Percentiles rank a stretch among this genome's conserved stretches.
These are phyloP conservation scores for Ustulina deusta DNA, from an alignment of 2,329 filamentous ascomycete species.

Conservation along the genomic window DNA sequence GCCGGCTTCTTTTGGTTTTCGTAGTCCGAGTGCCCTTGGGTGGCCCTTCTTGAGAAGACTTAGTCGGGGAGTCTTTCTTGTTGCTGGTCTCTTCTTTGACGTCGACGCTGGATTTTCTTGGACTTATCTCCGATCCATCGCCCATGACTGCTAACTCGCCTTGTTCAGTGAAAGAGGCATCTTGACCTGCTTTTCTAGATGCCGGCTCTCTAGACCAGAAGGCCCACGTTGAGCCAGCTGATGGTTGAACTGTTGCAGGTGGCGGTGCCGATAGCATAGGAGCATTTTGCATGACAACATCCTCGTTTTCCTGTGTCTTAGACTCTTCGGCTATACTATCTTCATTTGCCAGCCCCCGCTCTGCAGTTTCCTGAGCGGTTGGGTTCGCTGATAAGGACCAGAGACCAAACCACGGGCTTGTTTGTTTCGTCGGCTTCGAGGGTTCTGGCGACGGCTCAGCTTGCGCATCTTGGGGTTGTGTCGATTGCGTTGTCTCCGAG, in stretches of 20 bases:
- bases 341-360: conserved; percentile 36
- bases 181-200: conserved; percentile 52
- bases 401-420: conserved; percentile 53
- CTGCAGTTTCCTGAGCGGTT: conserved; percentile 30
- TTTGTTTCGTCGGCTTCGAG: conserved; percentile 42
- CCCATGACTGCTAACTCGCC: conserved; percentile 69
- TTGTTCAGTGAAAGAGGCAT: conserved; percentile 51
- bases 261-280: conserved; percentile 47
- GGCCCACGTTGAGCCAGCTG: conserved; percentile 77
- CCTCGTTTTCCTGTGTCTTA: conserved; percentile 52
- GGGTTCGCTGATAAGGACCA: conserved; percentile 48
- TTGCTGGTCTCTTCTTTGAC: conserved; percentile 52
- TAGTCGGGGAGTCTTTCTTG: conserved; percentile 52
- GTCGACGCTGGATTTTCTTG: conserved; percentile 60
- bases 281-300: conserved; percentile 60
- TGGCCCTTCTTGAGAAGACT: conserved; percentile 46
- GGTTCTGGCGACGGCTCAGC: conserved; percentile 40
- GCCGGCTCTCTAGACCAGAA: conserved; percentile 78
- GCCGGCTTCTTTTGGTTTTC: conserved; percentile 60
- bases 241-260: conserved; percentile 51
- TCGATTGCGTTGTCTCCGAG: conserved; percentile 39
- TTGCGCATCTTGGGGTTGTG: conserved; percentile 37
- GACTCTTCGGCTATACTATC: conserved; percentile 40
- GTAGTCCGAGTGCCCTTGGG: conserved; percentile 50
- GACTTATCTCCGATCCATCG: conserved; percentile 68